phyloP scores from a whole-genome alignment of 768 basidiomycete species.

The Neoboletus subvelutipes region DNA sequence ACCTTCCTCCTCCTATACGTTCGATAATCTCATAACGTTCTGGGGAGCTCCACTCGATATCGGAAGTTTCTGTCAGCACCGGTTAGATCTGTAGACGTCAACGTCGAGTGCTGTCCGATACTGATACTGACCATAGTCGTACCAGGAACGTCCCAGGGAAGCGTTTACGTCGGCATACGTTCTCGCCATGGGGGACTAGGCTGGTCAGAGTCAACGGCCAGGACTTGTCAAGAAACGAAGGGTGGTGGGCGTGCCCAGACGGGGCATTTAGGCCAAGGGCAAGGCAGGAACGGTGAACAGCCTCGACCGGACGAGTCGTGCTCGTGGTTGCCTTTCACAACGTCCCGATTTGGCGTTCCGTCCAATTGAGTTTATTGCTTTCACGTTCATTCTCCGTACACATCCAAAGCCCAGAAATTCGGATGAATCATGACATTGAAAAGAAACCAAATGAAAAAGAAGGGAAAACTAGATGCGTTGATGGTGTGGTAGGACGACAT shows the following conservation, averaged over 20 bases:
- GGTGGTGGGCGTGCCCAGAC: constrained; percentile 17
- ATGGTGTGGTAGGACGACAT: constrained; percentile 26
- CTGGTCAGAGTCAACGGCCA: constrained; percentile 17
- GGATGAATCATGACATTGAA: constrained; percentile 23
- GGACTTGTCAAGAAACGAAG: constrained; percentile 15
- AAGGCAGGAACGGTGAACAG: constrained; percentile 16
- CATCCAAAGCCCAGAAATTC: constrained; percentile 2
- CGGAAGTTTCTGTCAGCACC: constrained; percentile 47
- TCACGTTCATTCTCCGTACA: not conserved
- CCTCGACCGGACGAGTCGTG: constrained; percentile 16
- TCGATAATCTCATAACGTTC: constrained; percentile 66
- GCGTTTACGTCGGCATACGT: constrained; percentile 60
- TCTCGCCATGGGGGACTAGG: constrained; percentile 40
- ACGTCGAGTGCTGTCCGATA: not conserved
- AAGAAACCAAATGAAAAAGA: not conserved
- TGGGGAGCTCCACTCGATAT: constrained; percentile 63
- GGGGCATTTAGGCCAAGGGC: constrained; percentile 29
- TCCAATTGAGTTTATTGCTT: not conserved
- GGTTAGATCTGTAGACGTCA: constrained; percentile 2
- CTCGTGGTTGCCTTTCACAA: constrained; percentile 1
- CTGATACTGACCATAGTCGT: constrained; percentile 54
- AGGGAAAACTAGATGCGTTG: constrained; percentile 20
- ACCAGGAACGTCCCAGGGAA: constrained; percentile 57
- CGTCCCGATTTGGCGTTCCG: constrained; percentile 7
- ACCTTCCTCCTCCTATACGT: constrained; percentile 64